Conservation (phyloP, 495 filamentous ascomycete genomes). For the Chaetomium fimeti region DNA sequence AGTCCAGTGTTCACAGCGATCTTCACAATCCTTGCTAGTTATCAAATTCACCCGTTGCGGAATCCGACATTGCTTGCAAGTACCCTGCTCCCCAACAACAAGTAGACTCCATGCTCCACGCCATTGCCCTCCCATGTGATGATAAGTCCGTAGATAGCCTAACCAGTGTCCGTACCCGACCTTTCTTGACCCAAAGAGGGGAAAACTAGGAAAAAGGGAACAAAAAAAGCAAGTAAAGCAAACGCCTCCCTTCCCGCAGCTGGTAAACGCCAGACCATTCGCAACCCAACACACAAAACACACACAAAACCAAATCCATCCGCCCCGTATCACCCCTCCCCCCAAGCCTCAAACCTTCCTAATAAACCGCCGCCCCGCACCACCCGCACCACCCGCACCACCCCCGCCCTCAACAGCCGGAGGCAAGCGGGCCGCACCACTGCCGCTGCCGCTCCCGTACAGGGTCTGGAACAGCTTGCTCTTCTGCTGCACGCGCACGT, state of each 20-base stretch:
- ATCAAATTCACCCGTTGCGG: not conserved
- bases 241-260: too few species aligned
- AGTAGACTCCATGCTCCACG: conserved; percentile 1
- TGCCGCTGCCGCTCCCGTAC: conserved; percentile 54
- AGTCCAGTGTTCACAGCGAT: not conserved
- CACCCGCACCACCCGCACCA: not conserved
- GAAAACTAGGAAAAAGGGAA: not conserved
- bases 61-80: not conserved
- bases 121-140: conserved; percentile 6
- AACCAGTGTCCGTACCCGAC: not conserved
- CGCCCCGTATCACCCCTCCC: not conserved
- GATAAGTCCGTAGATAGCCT: not conserved
- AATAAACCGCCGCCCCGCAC: conserved; percentile 15
- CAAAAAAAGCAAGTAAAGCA: not conserved
- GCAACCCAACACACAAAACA: too few species aligned
- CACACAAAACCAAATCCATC: too few species aligned
- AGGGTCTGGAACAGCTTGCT: conserved; percentile 76
- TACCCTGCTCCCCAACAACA: not conserved
- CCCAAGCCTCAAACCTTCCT: conserved; percentile 1
- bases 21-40: not conserved
- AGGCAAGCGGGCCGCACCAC: not conserved
- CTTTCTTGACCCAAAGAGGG: not conserved
- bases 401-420: conserved; percentile 6
- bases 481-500: conserved; percentile 74
- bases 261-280: too few species aligned